A percentile compares a stretch with the other conserved stretches of the same genome.
phyloP scores from a whole-genome alignment of 148 eudicot species.

The Mesembryanthemum crystallinum region DNA sequence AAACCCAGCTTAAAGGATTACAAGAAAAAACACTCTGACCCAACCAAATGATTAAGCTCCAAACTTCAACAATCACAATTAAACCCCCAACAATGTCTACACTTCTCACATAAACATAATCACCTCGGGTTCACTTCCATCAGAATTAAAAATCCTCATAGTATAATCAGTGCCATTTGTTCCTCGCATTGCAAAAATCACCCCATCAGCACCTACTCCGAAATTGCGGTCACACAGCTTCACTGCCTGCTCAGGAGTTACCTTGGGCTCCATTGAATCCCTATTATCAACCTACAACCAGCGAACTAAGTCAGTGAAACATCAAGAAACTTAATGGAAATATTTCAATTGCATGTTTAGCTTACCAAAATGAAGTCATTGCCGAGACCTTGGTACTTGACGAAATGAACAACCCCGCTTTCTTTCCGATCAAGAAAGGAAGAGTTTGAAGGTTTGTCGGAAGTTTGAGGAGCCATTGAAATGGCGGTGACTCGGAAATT shows the following conservation, averaged over 20 bases:
- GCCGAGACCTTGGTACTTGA: conserved; percentile 98
- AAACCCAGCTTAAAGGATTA: background rate
- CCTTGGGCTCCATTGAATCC: conserved; percentile 69
- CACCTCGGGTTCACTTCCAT: conserved; percentile 99
- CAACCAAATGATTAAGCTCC: no score
- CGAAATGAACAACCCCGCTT: conserved; percentile 67
- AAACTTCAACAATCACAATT: background rate
- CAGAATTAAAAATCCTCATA: conserved; percentile 97
- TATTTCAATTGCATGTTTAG: no score
- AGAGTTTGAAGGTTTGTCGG: conserved; percentile 23
- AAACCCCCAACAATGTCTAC: conserved; percentile 6
- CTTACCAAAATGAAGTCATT: conserved; percentile 96
- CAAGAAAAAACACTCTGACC: no score
- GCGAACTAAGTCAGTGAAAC: background rate
- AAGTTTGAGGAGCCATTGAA: conserved; percentile 44
- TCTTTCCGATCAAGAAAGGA: conserved; percentile 71
- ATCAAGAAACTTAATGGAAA: no score
- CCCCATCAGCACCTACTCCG: conserved; percentile 95
- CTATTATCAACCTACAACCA: conserved; percentile 80
- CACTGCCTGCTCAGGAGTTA: conserved; percentile 81
- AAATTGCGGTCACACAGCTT: conserved; percentile 89
- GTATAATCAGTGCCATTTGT: conserved; percentile 88
- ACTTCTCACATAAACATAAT: background rate
- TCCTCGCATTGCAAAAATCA: conserved; percentile 95
- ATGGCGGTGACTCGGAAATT: conserved; percentile 38